Evolutionary conservation across 176 grass and related monocot genomes (phyloP).

Genomic region (Alopecurus myosuroides): DNA sequence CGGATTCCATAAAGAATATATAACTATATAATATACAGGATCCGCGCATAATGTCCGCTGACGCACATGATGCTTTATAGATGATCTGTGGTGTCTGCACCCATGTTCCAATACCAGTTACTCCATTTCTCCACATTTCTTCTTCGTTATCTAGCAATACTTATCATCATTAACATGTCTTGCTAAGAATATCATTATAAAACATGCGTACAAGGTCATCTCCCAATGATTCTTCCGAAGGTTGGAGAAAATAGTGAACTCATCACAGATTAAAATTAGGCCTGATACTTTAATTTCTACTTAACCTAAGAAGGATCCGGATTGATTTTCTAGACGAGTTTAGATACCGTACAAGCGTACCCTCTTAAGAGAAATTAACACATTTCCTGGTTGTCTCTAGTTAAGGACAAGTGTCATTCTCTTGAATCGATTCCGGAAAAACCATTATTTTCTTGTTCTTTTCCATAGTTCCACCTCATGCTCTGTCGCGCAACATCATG

Average conservation of each 20-base stretch:
- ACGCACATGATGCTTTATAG: neutral
- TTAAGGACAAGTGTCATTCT: neutral
- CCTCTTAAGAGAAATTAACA: neutral
- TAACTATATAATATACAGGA: neutral
- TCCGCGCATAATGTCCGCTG: neutral
- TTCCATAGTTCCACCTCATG: slow-evolving; percentile 2
- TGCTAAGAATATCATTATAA: neutral
- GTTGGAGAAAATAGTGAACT: neutral
- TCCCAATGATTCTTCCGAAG: neutral
- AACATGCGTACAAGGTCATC: neutral
- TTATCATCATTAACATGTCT: neutral
- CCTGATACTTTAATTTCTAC: neutral
- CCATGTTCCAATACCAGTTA: neutral
- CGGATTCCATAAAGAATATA: neutral
- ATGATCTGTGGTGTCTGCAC: neutral
- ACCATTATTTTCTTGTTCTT: neutral
- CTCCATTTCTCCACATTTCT: neutral
- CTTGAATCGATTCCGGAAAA: neutral
- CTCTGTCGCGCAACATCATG: slow-evolving; percentile 35
- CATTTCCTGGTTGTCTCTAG: neutral
- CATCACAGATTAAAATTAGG: neutral
- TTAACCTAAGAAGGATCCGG: neutral
- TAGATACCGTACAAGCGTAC: neutral
- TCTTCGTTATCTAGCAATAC: neutral
- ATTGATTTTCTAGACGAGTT: neutral